These are phyloP conservation scores for Exophiala calicioides DNA, from an alignment of 2,329 filamentous ascomycete species.

Conservation along the genomic window DNA sequence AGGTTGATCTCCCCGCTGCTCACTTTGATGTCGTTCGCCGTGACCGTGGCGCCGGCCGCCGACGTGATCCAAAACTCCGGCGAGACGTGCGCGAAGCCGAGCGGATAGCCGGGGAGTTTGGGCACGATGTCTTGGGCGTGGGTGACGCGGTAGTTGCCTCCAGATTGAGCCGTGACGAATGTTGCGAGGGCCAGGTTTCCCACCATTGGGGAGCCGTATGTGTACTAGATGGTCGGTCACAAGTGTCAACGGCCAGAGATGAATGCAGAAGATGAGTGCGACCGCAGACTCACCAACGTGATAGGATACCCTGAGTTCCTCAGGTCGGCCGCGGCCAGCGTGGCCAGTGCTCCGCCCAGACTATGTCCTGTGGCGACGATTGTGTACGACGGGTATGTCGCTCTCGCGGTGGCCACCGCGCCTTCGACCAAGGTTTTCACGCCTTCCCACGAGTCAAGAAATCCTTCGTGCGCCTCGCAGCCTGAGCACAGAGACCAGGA, in stretches of 20 bases:
- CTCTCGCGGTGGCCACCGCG: slow-evolving; percentile 39
- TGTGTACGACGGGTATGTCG: slow-evolving; percentile 43
- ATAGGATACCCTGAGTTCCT: slow-evolving; percentile 43
- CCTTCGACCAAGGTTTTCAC: slow-evolving; percentile 41
- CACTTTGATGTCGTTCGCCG: slow-evolving; percentile 36
- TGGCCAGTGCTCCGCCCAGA: slow-evolving; percentile 54
- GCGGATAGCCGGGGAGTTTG: slow-evolving; percentile 37
- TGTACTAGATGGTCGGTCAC: slow-evolving; percentile 44
- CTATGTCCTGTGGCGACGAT: slow-evolving; percentile 54
- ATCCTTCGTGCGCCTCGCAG: slow-evolving; percentile 50
- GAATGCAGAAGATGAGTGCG: too few species aligned
- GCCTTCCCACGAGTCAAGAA: slow-evolving; percentile 49
- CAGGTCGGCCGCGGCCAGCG: slow-evolving; percentile 49
- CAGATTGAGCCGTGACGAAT: slow-evolving; percentile 41
- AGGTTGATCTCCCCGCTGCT: slow-evolving; percentile 37
- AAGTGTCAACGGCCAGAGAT: too few species aligned
- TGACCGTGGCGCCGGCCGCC: slow-evolving; percentile 33
- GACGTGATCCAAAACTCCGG: slow-evolving; percentile 46
- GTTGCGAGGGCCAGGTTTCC: slow-evolving; percentile 42
- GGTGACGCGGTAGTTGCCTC: slow-evolving; percentile 40
- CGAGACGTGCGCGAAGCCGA: slow-evolving; percentile 40
- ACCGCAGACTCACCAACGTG: slow-evolving; percentile 43
- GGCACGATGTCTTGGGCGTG: slow-evolving; percentile 43
- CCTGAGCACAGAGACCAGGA: slow-evolving; percentile 45
- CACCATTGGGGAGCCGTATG: slow-evolving; percentile 46